Evolutionary conservation across 1,139 yeast genomes (phyloP), one percentile per base, ranked within the genome.

Genomic region (Magnusiomyces sp.): DNA sequence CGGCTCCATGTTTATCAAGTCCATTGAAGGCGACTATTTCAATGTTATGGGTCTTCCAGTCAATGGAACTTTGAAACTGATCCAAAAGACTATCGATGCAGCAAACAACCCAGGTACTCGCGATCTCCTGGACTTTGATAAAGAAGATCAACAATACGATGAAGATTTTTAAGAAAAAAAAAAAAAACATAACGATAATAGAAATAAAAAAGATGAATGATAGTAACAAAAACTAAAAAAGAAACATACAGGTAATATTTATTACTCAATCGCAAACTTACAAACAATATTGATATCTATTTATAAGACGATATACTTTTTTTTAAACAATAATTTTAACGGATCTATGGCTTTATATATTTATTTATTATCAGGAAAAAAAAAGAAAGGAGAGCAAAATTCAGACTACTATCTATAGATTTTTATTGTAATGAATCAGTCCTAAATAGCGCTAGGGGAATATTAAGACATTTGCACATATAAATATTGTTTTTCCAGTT

Each of bases 41-140:
- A 90, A 88, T 62, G 85, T 88, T n/a, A 92, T 92, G 7, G 98
- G 98, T 0, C 68, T 92, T 51, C 97, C 98, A 0, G 77, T 80
- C 23, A 72, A 74, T 50, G 71, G 69, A 34, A 80, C 92, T 0
- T 76, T 76, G 61, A 59, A 65, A 46, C 62, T 77, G 55, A 62
- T 75, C 51, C 68, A 43, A 32, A 14, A 27, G 19, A 19, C 39
- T 7, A 43, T 43, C 19, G 20, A 34, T 11, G 14, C 39, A 2
- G 46, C 46, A 16, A 32, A 43, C 17, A 31, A 43, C 6, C 23
- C 17, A 14, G 20, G 20, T n/a, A 20, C 40, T 37, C 23, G 16
- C 20, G 40, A 20, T 16, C 23, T 20, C 20, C 13, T 17, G 20
- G 20, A 20, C 16, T 11, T 10, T 2, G 40, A 37, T 20, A 20